These are phyloP conservation scores for Theobroma cacao DNA, from an alignment of 345 rosid genomes.

Conservation along the genomic window DNA sequence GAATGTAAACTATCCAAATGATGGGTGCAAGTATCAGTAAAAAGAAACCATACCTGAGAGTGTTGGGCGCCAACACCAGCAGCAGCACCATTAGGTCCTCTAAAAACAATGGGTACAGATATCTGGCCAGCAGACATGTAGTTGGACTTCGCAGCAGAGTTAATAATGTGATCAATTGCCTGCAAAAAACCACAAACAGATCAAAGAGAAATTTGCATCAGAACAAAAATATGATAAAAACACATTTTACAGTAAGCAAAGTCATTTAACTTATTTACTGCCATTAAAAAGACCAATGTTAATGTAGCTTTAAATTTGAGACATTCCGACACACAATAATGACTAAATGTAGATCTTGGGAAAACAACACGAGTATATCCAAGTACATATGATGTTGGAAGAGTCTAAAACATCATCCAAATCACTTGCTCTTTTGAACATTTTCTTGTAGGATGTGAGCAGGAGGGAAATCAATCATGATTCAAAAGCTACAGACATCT, in stretches of 20 bases:
- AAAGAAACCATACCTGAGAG: conserved; percentile 45
- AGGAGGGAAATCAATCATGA: background rate
- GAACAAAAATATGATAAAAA: background rate
- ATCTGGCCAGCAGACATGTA: conserved; percentile 75
- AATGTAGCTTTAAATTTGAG: background rate
- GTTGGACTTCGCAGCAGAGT: conserved; percentile 69
- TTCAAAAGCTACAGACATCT: background rate
- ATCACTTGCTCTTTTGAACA: background rate
- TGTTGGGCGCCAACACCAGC: conserved; percentile 91
- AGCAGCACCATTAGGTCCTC: conserved; percentile 86
- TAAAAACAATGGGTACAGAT: conserved; percentile 61
- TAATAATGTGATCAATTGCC: conserved; percentile 78
- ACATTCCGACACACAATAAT: background rate
- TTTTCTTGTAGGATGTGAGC: background rate
- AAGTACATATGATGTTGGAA: background rate
- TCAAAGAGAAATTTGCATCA: background rate
- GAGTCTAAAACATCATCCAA: background rate
- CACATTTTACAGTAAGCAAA: background rate
- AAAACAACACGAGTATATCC: background rate
- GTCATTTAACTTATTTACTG: background rate
- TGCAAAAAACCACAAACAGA: conserved; percentile 19
- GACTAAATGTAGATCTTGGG: background rate
- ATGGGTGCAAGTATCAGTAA: background rate
- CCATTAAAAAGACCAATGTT: background rate
- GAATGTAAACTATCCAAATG: background rate